These are phyloP conservation scores for Stipa capillata DNA, from an alignment of 176 grass and related monocot genomes.

Conservation along the genomic window DNA sequence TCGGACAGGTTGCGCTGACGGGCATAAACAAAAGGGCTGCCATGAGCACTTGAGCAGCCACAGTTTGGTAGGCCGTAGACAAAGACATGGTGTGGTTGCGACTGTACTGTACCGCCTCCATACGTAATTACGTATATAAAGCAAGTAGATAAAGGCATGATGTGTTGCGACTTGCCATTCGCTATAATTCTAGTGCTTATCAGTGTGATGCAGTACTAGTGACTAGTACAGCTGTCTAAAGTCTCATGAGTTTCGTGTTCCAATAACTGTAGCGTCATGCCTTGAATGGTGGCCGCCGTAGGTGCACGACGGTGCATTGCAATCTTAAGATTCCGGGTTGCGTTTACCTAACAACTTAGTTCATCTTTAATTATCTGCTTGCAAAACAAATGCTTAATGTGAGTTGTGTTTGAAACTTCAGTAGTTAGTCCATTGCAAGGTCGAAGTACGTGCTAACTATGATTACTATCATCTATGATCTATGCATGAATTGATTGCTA, in stretches of 20 bases:
- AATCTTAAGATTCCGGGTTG: neutral
- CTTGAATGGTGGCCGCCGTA: neutral
- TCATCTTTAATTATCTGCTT: neutral
- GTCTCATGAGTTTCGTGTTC: neutral
- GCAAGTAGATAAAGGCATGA: neutral
- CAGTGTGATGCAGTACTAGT: neutral
- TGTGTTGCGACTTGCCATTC: slow-evolving; percentile 26
- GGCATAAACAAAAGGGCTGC: neutral
- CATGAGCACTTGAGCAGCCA: slow-evolving; percentile 11
- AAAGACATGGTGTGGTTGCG: neutral
- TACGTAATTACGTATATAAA: neutral
- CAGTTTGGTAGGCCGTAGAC: slow-evolving; percentile 10
- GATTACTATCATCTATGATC: neutral
- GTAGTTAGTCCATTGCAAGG: neutral
- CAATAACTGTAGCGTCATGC: neutral
- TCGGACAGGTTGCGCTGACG: neutral
- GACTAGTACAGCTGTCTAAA: neutral
- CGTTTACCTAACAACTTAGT: neutral
- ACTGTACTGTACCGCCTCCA: neutral
- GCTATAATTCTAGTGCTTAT: neutral
- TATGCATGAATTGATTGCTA: neutral
- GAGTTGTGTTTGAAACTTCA: neutral
- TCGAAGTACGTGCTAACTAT: neutral
- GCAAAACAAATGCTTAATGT: neutral
- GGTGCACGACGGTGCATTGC: neutral